Evolutionary conservation across 169 alveolate genomes (phyloP).

Genomic region (Cryptosporidium canis): DNA sequence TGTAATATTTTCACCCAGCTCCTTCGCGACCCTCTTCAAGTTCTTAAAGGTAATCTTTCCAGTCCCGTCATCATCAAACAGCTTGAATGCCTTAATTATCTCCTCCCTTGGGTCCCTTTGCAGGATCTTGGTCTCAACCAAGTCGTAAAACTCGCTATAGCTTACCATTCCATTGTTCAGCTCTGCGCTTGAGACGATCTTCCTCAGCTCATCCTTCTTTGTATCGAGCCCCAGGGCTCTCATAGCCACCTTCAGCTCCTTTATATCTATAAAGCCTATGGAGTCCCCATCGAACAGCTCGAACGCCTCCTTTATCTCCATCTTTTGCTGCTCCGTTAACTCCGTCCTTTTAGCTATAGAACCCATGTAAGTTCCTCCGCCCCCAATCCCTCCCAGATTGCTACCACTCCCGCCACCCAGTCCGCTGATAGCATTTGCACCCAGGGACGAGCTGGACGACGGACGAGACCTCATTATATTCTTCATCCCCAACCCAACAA

Average conservation of each 20-base stretch:
- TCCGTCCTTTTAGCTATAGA: constrained; percentile 77
- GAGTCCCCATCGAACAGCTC: constrained; percentile 97
- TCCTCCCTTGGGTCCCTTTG: constrained; percentile 97
- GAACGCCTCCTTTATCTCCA: constrained; percentile 98
- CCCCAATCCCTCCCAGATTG: constrained; percentile 29
- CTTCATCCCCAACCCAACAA: constrained; percentile 3
- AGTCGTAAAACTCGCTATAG: constrained; percentile 83
- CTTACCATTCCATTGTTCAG: constrained; percentile 74
- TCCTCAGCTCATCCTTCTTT: constrained; percentile 92
- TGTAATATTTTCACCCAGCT: constrained; percentile 94
- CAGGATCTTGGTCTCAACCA: constrained; percentile 85
- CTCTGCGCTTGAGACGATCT: constrained; percentile 83
- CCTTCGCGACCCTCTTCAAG: constrained; percentile 94
- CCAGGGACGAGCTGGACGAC: constrained; percentile 47
- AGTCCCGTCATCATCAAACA: constrained; percentile 94
- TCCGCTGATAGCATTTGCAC: constrained; percentile 9
- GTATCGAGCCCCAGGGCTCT: constrained; percentile 98
- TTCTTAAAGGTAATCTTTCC: constrained; percentile 92
- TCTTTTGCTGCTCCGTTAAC: constrained; percentile 84
- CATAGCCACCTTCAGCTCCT: constrained; percentile 99
- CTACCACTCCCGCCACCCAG: constrained; percentile 61
- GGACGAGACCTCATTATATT: constrained; percentile 55
- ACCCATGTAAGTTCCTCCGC: constrained; percentile 6
- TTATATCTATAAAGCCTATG: constrained; percentile 94
- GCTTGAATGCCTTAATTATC: constrained; percentile 92